Conservation (phyloP, 805 yeast genomes). For the Barnettozyma californica region DNA sequence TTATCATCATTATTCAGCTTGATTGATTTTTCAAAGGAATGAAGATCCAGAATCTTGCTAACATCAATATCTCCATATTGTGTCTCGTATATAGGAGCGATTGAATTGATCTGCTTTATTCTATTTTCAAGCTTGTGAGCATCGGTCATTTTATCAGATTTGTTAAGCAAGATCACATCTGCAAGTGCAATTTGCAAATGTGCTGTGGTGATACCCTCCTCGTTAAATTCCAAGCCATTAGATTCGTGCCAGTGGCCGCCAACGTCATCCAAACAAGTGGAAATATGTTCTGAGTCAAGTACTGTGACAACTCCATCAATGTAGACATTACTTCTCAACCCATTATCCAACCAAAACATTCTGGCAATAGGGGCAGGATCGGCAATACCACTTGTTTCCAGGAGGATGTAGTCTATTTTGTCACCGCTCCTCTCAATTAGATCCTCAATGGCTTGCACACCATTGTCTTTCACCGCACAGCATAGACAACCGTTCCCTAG, state of each 20-base stretch:
- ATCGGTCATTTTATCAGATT: conserved; percentile 50
- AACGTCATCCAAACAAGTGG: conserved; percentile 59
- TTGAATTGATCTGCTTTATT: conserved; percentile 53
- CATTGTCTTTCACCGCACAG: conserved; percentile 92
- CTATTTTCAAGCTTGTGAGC: conserved; percentile 32
- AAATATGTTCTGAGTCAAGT: conserved; percentile 66
- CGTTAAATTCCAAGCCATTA: conserved; percentile 34
- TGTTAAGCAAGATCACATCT: conserved; percentile 76
- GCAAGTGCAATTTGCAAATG: conserved; percentile 88
- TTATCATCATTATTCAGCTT: conserved; percentile 19
- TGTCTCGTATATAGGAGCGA: conserved; percentile 64
- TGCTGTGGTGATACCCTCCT: conserved; percentile 65
- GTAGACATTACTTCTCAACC: conserved; percentile 73
- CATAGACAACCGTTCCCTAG: conserved; percentile 95
- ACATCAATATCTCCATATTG: conserved; percentile 72
- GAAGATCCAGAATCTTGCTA: conserved; percentile 62
- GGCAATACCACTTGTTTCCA: conserved; percentile 95
- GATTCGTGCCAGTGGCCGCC: conserved; percentile 67
- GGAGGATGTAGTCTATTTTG: conserved; percentile 79
- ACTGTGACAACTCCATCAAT: conserved; percentile 92
- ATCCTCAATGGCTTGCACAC: conserved; percentile 90
- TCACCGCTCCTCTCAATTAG: conserved; percentile 67
- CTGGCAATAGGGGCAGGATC: conserved; percentile 97
- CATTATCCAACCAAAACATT: conserved; percentile 97
- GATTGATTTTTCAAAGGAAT: conserved; percentile 59